These are phyloP conservation scores for Thielaviopsis euricoi DNA, from an alignment of 2,329 filamentous ascomycete genomes.

Conservation along the genomic window DNA sequence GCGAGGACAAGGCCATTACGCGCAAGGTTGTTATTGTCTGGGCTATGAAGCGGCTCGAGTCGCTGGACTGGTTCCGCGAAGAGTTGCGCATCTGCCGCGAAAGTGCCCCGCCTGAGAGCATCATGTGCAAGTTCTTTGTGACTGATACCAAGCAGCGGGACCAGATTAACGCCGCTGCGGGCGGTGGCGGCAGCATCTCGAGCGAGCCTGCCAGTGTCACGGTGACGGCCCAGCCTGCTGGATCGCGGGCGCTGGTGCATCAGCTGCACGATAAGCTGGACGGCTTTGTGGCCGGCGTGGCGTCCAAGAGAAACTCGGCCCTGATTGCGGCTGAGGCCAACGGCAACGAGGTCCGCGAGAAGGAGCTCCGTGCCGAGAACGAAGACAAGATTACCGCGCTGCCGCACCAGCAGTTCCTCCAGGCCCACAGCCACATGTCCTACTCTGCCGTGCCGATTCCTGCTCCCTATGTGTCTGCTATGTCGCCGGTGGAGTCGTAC, in stretches of 20 bases:
- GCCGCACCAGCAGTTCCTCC: slow-evolving; percentile 49
- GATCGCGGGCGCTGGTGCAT: slow-evolving; percentile 47
- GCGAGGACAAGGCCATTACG: slow-evolving; percentile 84
- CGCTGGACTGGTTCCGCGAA: slow-evolving; percentile 96
- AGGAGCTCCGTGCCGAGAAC: slow-evolving; percentile 63
- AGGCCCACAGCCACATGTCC: slow-evolving; percentile 27
- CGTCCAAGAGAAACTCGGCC: slow-evolving; percentile 71
- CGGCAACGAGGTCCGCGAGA: slow-evolving; percentile 63
- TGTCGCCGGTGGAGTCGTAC: slow-evolving; percentile 1
- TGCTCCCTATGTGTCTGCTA: slow-evolving; percentile 14
- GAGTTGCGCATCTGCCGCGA: slow-evolving; percentile 85
- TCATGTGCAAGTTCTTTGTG: slow-evolving; percentile 90
- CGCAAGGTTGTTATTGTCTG: slow-evolving; percentile 85
- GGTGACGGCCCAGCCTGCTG: slow-evolving; percentile 15
- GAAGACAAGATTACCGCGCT: slow-evolving; percentile 74
- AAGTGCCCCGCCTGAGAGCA: slow-evolving; percentile 70
- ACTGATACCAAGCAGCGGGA: slow-evolving; percentile 46
- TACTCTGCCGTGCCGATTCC: slow-evolving; percentile 17
- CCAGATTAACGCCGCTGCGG: too few species aligned
- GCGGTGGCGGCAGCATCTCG: slow-evolving; percentile 4
- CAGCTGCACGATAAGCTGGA: slow-evolving; percentile 76
- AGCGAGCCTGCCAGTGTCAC: slow-evolving; percentile 15
- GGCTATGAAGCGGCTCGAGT: slow-evolving; percentile 78
- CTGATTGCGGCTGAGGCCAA: slow-evolving; percentile 68
- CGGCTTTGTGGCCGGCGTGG: slow-evolving; percentile 72